Percentiles rank a stretch among this genome's conserved stretches.
Evolutionary conservation across 139 green algal species (phyloP).

Genomic region (Dunaliella primolecta): DNA sequence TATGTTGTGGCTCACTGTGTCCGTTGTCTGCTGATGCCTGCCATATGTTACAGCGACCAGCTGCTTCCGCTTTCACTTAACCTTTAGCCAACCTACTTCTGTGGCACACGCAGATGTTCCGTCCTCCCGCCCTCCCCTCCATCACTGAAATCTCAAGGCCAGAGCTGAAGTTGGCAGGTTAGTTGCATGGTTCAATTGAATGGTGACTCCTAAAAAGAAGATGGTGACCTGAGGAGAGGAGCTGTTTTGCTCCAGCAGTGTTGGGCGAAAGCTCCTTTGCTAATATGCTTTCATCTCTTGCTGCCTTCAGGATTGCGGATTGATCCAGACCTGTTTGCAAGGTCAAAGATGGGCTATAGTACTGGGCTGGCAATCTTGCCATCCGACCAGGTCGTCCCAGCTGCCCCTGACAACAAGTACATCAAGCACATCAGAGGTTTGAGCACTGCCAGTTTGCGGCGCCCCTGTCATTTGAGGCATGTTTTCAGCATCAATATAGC

Average conservation of each 20-base stretch:
- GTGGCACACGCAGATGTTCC: constrained; percentile 83
- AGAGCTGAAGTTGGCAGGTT: constrained; percentile 92
- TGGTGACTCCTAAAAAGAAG: neutral
- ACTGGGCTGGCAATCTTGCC: constrained; percentile 43
- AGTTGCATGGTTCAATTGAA: neutral
- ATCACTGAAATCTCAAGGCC: constrained; percentile 85
- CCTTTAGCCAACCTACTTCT: constrained; percentile 69
- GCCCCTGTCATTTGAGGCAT: neutral
- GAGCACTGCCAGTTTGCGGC: neutral
- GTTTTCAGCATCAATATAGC: neutral
- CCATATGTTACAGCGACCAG: neutral
- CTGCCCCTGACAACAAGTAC: constrained; percentile 16
- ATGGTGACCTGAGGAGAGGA: neutral
- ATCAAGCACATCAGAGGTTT: constrained; percentile 21
- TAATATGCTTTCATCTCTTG: neutral
- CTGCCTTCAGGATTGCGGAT: constrained; percentile 74
- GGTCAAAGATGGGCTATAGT: constrained; percentile 78
- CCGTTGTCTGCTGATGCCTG: neutral
- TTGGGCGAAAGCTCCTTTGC: neutral
- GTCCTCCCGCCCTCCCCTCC: constrained; percentile 77
- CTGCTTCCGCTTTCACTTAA: constrained; percentile 32
- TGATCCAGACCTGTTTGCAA: constrained; percentile 73
- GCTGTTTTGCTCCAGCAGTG: neutral
- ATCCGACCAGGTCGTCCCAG: constrained; percentile 33
- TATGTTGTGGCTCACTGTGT: neutral